Base-by-base conservation (phyloP, 2,329 filamentous ascomycete species). In the Aspergillus unguis region DNA sequence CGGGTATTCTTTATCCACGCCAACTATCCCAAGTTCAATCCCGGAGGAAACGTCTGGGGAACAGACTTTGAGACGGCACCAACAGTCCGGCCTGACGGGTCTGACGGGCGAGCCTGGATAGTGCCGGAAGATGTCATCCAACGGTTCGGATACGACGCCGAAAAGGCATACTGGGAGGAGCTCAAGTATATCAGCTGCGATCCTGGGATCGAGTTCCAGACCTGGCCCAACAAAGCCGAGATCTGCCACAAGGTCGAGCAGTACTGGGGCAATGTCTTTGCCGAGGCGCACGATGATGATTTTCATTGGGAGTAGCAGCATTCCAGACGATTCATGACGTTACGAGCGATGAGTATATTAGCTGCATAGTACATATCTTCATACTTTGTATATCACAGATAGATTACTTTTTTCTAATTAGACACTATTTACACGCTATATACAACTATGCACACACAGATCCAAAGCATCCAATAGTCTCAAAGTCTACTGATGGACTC, bases 21-120 rank as follows among this genome's bases (percentile, higher is more conserved):
- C 26, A 72, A 74, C 49, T 67, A 71, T 41, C 72, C 72, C 27
- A 74, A 74, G 50, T 71, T 75, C 46, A 71, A 75, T 40, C 72
- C 72, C 0, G 63, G 64, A 4, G 70, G 69, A 41, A 65, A 68
- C 8, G 61, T 74, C 3, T 75, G 73, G 45, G 72, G 71, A 6
- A 56, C 63, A 37, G 61, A 64, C 3, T 73, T 65, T 60, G 72
- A 73, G 43, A 71, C 67, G 2, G 61, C 65, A 1, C 72, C 72
- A 25, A 71, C 68, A 0, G 51, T 69, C 5, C 65, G 68, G 17
- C 51, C 68, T 3, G 69, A 73, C 40, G 71, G 69, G 10, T 62
- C 63, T 1, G 69, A 68, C 28, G 63, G 65, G 45, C 67, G 70
- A 11, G 69, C 69, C 40, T 75, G 72, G 72, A 66, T 63, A 3